A percentile compares a stretch with the other conserved stretches of the same genome.
These are phyloP conservation scores for Exophiala xenobiotica DNA, from an alignment of 2,329 filamentous ascomycete species.

Conservation along the genomic window DNA sequence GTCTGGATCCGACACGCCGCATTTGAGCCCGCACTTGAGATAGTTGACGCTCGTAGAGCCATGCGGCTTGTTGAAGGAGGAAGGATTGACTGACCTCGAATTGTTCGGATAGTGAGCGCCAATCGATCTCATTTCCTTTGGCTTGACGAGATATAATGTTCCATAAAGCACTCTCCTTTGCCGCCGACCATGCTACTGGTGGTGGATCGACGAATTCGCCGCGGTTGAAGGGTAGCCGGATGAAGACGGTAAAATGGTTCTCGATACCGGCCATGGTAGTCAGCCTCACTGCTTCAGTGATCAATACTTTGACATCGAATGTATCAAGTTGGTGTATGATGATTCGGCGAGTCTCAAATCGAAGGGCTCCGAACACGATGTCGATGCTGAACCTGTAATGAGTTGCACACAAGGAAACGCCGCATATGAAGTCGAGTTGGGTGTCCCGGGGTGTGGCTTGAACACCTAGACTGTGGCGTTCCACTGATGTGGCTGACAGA, in stretches of 20 bases:
- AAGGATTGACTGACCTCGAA: conserved; percentile 88
- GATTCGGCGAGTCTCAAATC: too few species aligned
- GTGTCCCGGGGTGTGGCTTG: neutral
- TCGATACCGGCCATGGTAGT: conserved; percentile 31
- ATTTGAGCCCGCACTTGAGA: conserved; percentile 89
- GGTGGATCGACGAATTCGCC: conserved; percentile 88
- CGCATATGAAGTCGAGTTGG: too few species aligned
- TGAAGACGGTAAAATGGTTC: conserved; percentile 66
- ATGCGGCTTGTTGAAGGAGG: conserved; percentile 87
- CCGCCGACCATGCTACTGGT: conserved; percentile 80
- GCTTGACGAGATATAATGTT: conserved; percentile 74
- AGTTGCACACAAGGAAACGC: too few species aligned
- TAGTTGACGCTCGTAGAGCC: conserved; percentile 87
- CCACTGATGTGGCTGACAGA: neutral
- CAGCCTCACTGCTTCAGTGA: too few species aligned
- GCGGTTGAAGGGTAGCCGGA: conserved; percentile 84
- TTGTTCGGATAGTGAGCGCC: conserved; percentile 63
- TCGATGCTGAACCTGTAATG: too few species aligned
- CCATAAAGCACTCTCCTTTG: conserved; percentile 88
- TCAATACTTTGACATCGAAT: too few species aligned
- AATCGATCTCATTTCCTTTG: conserved; percentile 79
- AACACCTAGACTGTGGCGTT: conserved; percentile 3
- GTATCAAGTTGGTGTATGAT: too few species aligned
- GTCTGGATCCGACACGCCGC: conserved; percentile 57
- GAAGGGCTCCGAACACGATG: too few species aligned